Evolutionary conservation across 768 basidiomycete species (phyloP).

Genomic region (Leccinum boreale): DNA sequence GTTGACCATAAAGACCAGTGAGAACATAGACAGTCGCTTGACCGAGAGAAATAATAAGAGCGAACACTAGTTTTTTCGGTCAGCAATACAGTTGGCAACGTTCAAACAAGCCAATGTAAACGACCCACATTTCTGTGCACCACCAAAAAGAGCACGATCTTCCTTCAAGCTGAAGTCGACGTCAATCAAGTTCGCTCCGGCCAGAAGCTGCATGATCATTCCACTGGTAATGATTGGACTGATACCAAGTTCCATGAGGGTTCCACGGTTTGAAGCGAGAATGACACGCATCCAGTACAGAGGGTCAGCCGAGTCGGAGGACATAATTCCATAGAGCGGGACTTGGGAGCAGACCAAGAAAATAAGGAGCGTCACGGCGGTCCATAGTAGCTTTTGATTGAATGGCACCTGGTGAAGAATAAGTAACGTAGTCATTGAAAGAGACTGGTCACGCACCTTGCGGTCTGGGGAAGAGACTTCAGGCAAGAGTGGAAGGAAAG

Average conservation of each 20-base stretch:
- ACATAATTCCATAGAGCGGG: constrained; percentile 99
- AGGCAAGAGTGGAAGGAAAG: constrained; percentile 94
- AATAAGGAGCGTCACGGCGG: constrained; percentile 97
- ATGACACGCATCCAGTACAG: constrained; percentile 99
- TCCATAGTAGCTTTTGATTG: constrained; percentile 99
- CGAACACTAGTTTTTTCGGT: constrained; percentile 66
- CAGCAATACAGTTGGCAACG: background rate
- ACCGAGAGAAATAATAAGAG: constrained; percentile 92
- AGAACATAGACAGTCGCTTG: constrained; percentile 97
- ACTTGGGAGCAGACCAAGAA: constrained; percentile 99
- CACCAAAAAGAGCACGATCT: constrained; percentile 92
- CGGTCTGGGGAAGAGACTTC: constrained; percentile 98
- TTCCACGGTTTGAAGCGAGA: constrained; percentile 96
- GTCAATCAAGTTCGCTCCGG: constrained; percentile 96
- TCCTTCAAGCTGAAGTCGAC: constrained; percentile 98
- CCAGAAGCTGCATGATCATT: constrained; percentile 99
- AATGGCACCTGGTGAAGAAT: constrained; percentile 72
- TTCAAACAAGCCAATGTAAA: background rate
- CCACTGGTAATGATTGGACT: constrained; percentile 97
- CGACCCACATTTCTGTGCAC: constrained; percentile 90
- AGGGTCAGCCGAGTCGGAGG: constrained; percentile 97
- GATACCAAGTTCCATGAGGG: constrained; percentile 99
- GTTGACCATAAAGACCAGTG: constrained; percentile 94
- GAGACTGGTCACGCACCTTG: constrained; percentile 55
- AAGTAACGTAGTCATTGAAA: constrained; percentile 3